A percentile compares a stretch with the other conserved stretches of the same genome.
These are phyloP conservation scores for Hypericum androsaemum DNA, from an alignment of 345 rosid genomes.

Conservation along the genomic window DNA sequence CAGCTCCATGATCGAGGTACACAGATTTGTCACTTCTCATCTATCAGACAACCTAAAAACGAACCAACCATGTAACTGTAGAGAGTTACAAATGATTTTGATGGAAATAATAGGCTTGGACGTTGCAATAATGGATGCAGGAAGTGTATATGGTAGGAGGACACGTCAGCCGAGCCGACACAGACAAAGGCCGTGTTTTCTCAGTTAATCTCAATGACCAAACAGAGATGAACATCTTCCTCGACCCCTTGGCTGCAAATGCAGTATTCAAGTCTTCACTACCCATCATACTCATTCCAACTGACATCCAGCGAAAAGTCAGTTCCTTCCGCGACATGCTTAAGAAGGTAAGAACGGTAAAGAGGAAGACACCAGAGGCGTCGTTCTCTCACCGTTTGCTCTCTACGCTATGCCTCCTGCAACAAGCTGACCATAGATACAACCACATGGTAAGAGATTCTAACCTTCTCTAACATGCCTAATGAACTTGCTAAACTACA, in stretches of 20 bases:
- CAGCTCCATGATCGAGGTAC: slow-evolving; percentile 48
- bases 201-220: slow-evolving; percentile 37
- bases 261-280: slow-evolving; percentile 52
- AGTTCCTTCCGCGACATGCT: slow-evolving; percentile 35
- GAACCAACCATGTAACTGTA: not conserved
- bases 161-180: slow-evolving; percentile 30
- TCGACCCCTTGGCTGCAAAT: slow-evolving; percentile 80
- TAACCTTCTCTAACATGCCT: not conserved
- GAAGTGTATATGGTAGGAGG: slow-evolving; percentile 78
- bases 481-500: not conserved
- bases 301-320: slow-evolving; percentile 41
- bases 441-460: slow-evolving; percentile 41
- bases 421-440: slow-evolving; percentile 42
- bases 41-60: not conserved
- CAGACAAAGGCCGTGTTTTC: slow-evolving; percentile 52
- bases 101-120: too few species aligned
- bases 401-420: slow-evolving; percentile 40
- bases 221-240: slow-evolving; percentile 79
- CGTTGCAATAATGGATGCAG: slow-evolving; percentile 21
- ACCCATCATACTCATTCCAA: slow-evolving; percentile 64
- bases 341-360: slow-evolving; percentile 12
- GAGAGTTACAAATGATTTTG: too few species aligned
- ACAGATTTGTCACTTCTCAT: slow-evolving; percentile 5
- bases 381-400: slow-evolving; percentile 38
- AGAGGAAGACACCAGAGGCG: slow-evolving; percentile 46